Base-by-base conservation (phyloP, 140 eudicot species). In the Stevia rebaudiana region DNA sequence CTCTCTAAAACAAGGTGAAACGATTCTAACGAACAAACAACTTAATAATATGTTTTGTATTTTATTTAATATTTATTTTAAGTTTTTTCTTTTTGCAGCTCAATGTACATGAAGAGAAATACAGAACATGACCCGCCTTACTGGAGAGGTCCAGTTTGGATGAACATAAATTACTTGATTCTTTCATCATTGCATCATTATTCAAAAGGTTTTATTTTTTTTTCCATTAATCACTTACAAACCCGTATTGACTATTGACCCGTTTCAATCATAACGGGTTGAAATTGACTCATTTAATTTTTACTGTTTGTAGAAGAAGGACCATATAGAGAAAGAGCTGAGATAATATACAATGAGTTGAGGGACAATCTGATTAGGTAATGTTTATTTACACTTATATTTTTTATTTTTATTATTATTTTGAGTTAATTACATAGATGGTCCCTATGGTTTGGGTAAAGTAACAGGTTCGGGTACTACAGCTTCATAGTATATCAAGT, bases 141-240 rank as follows among this genome's bases (percentile, higher is more conserved):
- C 68, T 92, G 98, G 98, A 85, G 98, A 52, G 98, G 95, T 17
- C 82, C 98, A 57, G 79, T 92, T 61, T 92, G 98, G 98, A 88
- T 92, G 91, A 88, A 88, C 85, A 83, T 92, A 89, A 92, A 92
- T 72, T 92, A 92, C 79, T 35, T 88, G 87, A 88, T 92, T 76
- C 90, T 92, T 46, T 88, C 97, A 5, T 74, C 97, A 6, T 86
- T 92, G 49, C 80, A 88, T 70, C 80, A 85, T 67, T 92, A 92
- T 65, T 77, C 98, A 60, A 56, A 78, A 83, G 96, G 98, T 88
- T 78, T 58, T 22, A 11, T 43, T 0, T 18, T 11, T n/a, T 39
- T 50, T 54, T 36, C 25, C 46, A 59, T 42, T 18, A 18, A 21
- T 19, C 6, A 3, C 18, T 10, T n/a, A 30, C 35, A 30, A 7